Base-by-base conservation (phyloP, 352 stramenopile species). In the Phytophthora pseudosyringae region DNA sequence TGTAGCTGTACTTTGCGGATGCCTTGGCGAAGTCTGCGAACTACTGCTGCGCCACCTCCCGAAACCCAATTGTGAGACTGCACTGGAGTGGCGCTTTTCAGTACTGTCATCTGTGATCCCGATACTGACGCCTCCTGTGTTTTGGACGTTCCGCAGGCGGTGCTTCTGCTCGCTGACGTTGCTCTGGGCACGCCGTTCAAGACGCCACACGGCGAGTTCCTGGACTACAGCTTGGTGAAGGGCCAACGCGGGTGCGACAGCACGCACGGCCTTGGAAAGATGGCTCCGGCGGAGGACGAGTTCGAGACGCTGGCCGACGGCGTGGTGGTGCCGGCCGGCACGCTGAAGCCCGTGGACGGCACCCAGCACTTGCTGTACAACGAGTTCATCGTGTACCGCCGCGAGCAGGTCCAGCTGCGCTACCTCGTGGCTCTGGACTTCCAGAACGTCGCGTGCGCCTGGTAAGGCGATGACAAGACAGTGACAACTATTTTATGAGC, bases 1-100 rank as follows among this genome's bases (percentile, higher is more conserved):
- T 55, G 32, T 49, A 82, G 74, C 58, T 94, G 13, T 94, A 94
- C 70, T 93, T 91, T 59, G 78, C 86, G 1, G 83, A 94, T 57
- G 67, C 69, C 1, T 50, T 80, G 35, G 74, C 64, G 25, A 93
- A 94, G 52, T 83, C 71, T 5, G 53, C 73, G 5, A 64, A 67
- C 36, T 93, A 91, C 40, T 94, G 86, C 60, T 82, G 76, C 40
- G 45, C 54, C 9, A 66, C 72, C 9, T 16, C 41, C 16, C 31
- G 16, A 26, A 74, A 73, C 51, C 67, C 71, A 43, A 78, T 64
- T n/a, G 62, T 67, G 51, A n/a, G 39, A 29, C 25, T 4, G 13
- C 13, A 31, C 31, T 16, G 6, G n/a, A 15, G 10, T 16, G n/a
- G 18, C 33, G n/a, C 31, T 10, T 50, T 50, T 25, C 12, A 35